phyloP scores from a whole-genome alignment of 495 filamentous ascomycete species.

The Arthonia radiata region DNA sequence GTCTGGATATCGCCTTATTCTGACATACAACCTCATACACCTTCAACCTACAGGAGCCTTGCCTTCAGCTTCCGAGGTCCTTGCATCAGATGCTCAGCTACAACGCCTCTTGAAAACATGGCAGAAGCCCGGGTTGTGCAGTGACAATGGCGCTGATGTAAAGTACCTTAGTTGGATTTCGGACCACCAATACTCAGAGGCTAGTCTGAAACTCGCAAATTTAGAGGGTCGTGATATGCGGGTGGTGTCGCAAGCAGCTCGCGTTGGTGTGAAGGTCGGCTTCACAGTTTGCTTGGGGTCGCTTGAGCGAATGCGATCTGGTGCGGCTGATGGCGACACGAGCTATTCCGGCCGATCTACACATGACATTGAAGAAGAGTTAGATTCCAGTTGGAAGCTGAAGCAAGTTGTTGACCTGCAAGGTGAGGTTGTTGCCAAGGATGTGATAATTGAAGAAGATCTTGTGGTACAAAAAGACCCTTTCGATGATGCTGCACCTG shows the following conservation, averaged over 20 bases:
- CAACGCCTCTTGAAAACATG: constrained; percentile 8
- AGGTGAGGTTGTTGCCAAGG: constrained; percentile 6
- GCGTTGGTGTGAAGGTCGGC: constrained; percentile 11
- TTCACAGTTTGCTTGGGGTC: constrained; percentile 16
- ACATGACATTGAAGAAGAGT: constrained; percentile 6
- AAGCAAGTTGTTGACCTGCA: constrained; percentile 11
- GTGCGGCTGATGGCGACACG: constrained; percentile 5
- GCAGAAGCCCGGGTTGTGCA: constrained; percentile 1
- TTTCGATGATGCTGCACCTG: constrained; percentile 12
- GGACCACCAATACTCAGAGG: constrained; percentile 23
- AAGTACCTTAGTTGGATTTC: constrained; percentile 15
- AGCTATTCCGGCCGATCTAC: constrained; percentile 5
- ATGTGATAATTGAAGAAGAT: constrained; percentile 9
- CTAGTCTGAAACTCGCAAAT: constrained; percentile 12
- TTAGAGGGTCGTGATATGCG: constrained; percentile 19
- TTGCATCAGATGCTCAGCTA: too few species aligned
- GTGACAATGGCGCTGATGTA: constrained; percentile 1
- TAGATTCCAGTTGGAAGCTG: constrained; percentile 4
- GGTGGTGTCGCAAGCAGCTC: constrained; percentile 9
- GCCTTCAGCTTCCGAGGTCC: constrained; percentile 1
- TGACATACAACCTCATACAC: constrained; percentile 30
- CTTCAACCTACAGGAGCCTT: constrained; percentile 2
- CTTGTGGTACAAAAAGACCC: constrained; percentile 12
- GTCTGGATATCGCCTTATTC: constrained; percentile 23
- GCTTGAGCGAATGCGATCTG: constrained; percentile 9